phyloP scores from a whole-genome alignment of 441 rosid species.

The Gossypium davidsonii region DNA sequence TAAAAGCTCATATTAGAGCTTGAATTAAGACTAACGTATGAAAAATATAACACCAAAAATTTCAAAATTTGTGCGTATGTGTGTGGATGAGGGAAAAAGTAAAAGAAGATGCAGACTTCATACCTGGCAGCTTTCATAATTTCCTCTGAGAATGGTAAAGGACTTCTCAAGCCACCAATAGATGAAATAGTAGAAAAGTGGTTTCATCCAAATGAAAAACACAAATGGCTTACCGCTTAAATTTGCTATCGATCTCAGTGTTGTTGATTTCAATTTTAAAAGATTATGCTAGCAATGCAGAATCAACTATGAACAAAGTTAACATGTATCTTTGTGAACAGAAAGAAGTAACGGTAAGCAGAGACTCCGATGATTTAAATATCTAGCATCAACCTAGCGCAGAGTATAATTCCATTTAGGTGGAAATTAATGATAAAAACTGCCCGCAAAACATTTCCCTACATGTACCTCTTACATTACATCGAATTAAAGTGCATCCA shows the following conservation, averaged over 20 bases:
- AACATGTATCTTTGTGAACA: background rate
- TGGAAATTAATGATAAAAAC: background rate
- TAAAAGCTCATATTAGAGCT: background rate
- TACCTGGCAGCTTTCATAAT: conserved; percentile 76
- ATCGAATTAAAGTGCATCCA: background rate
- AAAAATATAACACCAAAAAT: background rate
- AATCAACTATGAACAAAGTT: background rate
- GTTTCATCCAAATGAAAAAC: conserved; percentile 13
- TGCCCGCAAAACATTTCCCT: background rate
- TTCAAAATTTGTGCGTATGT: background rate
- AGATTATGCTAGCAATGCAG: background rate
- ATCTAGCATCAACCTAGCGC: background rate
- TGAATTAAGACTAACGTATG: background rate
- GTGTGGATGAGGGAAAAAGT: background rate
- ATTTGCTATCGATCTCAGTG: background rate
- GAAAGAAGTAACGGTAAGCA: background rate
- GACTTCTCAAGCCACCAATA: conserved; percentile 61
- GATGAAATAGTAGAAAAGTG: conserved; percentile 34
- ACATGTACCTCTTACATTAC: background rate
- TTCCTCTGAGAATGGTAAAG: conserved; percentile 76
- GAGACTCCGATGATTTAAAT: background rate
- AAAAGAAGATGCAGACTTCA: background rate
- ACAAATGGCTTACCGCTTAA: background rate
- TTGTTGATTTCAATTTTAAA: background rate
- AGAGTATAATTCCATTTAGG: background rate